These are phyloP conservation scores for Quercus rubra DNA, from an alignment of 306 rosid genomes.

Conservation along the genomic window DNA sequence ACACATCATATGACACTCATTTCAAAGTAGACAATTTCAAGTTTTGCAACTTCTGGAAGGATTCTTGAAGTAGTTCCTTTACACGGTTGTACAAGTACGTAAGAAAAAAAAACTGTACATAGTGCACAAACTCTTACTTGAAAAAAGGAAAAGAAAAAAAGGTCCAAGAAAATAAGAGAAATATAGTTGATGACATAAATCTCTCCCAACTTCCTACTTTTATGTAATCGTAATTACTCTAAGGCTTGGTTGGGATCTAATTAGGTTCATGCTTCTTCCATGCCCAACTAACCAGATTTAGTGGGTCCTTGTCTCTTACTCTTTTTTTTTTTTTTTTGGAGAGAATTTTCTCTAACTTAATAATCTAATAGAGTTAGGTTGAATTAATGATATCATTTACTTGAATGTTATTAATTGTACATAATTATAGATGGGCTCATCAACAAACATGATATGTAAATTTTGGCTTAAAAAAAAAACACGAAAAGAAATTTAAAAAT, in stretches of 20 bases:
- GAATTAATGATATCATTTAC: slow-evolving; percentile 22
- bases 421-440: slow-evolving; percentile 10
- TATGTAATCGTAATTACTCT: slow-evolving; percentile 11
- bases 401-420: slow-evolving; percentile 9
- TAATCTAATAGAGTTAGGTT: slow-evolving; percentile 26
- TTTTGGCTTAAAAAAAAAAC: not conserved
- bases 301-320: slow-evolving; percentile 33
- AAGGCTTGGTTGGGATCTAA: slow-evolving; percentile 1
- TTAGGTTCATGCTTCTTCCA: slow-evolving; percentile 28
- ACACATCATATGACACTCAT: slow-evolving; percentile 2
- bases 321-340: too few relatives aligned
- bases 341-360: slow-evolving; percentile 3
- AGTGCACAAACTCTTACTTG: too few relatives aligned
- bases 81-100: not conserved
- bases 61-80: not conserved
- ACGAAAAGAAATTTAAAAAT: not conserved
- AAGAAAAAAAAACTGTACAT: not conserved
- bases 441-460: not conserved
- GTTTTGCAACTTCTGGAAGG: not conserved
- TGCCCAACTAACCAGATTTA: slow-evolving; percentile 45
- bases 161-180: not conserved
- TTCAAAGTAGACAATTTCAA: not conserved
- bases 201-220: not conserved
- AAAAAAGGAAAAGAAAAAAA: not conserved
- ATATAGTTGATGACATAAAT: not conserved